Evolutionary conservation across 1,139 yeast genomes (phyloP).

Genomic region (Diutina pseudorugosa): DNA sequence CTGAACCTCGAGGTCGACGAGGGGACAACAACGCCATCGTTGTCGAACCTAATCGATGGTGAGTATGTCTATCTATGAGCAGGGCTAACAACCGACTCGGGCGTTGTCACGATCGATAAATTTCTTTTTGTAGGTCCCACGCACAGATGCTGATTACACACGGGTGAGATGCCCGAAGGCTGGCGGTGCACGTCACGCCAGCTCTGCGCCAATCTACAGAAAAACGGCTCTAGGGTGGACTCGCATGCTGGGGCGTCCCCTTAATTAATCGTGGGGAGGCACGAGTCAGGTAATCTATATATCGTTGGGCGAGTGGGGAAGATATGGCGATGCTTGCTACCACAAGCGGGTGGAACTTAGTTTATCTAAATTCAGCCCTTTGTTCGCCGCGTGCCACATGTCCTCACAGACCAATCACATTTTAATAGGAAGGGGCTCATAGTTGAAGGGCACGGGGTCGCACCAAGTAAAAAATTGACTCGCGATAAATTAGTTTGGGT

Average conservation of each 20-base stretch:
- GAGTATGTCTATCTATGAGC: not conserved
- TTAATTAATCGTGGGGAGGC: not conserved
- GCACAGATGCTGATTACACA: too few relatives aligned
- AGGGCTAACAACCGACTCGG: not conserved
- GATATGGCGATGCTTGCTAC: not conserved
- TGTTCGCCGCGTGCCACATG: not conserved
- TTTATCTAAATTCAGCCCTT: not conserved
- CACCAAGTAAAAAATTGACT: not conserved
- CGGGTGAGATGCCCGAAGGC: not conserved
- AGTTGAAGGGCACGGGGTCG: not conserved
- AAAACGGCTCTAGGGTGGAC: not conserved
- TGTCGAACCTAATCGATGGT: too few relatives aligned
- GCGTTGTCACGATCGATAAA: not conserved
- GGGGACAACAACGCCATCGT: too few relatives aligned
- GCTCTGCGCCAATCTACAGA: not conserved
- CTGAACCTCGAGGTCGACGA: too few relatives aligned
- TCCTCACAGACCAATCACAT: not conserved
- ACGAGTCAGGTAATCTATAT: too few relatives aligned
- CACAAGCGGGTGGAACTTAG: not conserved
- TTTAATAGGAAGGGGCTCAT: not conserved
- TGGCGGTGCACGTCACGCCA: not conserved
- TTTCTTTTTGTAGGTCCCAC: not conserved
- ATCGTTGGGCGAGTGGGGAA: not conserved
- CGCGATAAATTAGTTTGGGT: not conserved
- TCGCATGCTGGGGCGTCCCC: not conserved